Conservation (phyloP, 352 stramenopile species). For the Blastocystis sp. region DNA sequence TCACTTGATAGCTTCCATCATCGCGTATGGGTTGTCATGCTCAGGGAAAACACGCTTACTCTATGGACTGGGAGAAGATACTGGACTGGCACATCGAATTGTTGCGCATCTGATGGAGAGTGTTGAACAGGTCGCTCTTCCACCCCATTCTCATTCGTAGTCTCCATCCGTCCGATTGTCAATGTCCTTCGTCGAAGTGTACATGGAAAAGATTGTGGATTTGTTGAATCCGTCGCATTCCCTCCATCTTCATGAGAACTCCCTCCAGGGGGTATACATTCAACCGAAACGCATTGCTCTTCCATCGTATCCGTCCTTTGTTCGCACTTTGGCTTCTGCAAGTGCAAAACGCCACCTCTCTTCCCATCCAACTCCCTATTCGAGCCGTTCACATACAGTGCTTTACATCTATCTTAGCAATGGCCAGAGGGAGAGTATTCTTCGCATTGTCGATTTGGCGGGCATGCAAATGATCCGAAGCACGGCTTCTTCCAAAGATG, state of each 20-base stretch:
- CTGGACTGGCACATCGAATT: background rate
- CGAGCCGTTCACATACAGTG: background rate
- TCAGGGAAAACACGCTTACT: background rate
- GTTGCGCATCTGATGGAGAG: slow-evolving; percentile 2
- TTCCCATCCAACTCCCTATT: background rate
- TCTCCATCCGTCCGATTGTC: background rate
- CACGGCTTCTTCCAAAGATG: background rate
- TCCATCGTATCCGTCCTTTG: background rate
- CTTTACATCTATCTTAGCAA: background rate
- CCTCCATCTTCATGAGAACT: slow-evolving; percentile 19
- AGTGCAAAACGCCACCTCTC: background rate
- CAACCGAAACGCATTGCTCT: background rate
- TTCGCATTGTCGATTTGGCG: slow-evolving; percentile 20
- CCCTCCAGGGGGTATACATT: background rate
- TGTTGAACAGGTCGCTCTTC: background rate
- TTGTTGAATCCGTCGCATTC: background rate
- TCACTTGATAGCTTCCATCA: slow-evolving; percentile 13
- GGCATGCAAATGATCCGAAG: background rate
- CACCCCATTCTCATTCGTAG: background rate
- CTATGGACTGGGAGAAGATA: background rate
- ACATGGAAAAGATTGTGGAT: slow-evolving; percentile 39
- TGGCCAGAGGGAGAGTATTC: background rate
- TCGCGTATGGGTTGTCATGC: slow-evolving; percentile 6
- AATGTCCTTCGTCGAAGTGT: slow-evolving; percentile 39
- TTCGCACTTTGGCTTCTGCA: background rate